Evolutionary conservation across 2,329 filamentous ascomycete species (phyloP), one percentile per base, ranked within the genome.

Genomic region (Huntiella decipiens): DNA sequence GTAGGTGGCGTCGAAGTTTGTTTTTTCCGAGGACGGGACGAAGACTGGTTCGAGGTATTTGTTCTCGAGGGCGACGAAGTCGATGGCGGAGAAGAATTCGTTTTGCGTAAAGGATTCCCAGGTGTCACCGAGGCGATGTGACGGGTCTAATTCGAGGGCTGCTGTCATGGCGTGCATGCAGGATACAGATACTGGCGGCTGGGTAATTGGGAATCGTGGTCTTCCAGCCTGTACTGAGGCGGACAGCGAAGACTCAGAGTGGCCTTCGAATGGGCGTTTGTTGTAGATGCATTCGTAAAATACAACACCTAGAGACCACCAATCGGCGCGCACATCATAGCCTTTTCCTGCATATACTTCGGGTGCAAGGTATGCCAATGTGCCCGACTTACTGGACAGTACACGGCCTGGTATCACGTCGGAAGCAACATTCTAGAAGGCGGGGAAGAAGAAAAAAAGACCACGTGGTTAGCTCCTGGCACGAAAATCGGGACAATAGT

Each of bases 261-360:
- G 84, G 45, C 85, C 88, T 57, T 95, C 86, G 53, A 96, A 98
- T 16, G 91, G 91, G 55, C 91, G 76, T 84, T 92, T 96, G 66
- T 92, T 94, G 66, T 96, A 98, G 53, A 98, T 95, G 70, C 91
- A 96, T 62, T 98, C 91, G 61, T 95, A 98, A 61, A 96, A 96
- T n/a, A 93, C 73, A 39, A 98, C 91, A 42, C 91, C 91, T 16
- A 98, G 64, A 4, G 91, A 96, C 91, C 91, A 98, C 91, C 91
- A 98, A 60, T 98, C 91, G 37, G 91, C 87, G 54, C 91, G 83
- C 40, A 78, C 77, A 50, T 82, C 79, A 58, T 98, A 98, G 35
- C 91, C 91, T 51, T 77, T 79, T 42, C 88, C 88, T 53, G 79
- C 73, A 57, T 96, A 98, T 2, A 96, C 91, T 60, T 98, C 91